Conservation (phyloP, 1,284 basidiomycete genomes). For the Apiotrichum domesticum region DNA sequence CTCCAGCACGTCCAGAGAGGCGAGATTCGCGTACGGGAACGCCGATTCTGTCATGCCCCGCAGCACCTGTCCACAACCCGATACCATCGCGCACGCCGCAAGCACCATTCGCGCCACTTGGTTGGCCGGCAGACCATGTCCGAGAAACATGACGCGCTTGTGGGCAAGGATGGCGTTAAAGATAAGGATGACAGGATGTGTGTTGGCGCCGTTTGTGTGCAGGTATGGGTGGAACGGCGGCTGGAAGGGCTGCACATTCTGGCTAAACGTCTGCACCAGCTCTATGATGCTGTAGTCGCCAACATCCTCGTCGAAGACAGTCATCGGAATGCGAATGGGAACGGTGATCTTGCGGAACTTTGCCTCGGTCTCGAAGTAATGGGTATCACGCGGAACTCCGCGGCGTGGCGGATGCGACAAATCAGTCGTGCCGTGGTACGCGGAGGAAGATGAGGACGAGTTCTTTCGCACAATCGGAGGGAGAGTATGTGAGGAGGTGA, state of each 20-base stretch:
- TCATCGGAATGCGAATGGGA: slow-evolving; percentile 79
- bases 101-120: slow-evolving; percentile 85
- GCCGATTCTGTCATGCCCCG: slow-evolving; percentile 79
- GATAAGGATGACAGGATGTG: slow-evolving; percentile 86
- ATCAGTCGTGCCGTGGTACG: slow-evolving; percentile 8
- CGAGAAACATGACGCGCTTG: slow-evolving; percentile 90
- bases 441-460: slow-evolving; percentile 6
- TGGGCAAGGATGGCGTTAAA: slow-evolving; percentile 92
- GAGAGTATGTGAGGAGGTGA: neutral
- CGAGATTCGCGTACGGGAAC: slow-evolving; percentile 89
- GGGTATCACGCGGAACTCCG: slow-evolving; percentile 70
- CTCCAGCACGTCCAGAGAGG: slow-evolving; percentile 82
- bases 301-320: slow-evolving; percentile 85
- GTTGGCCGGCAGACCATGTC: slow-evolving; percentile 75
- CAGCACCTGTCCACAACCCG: slow-evolving; percentile 77
- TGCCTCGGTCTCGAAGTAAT: slow-evolving; percentile 81
- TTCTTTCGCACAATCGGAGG: slow-evolving; percentile 11
- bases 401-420: slow-evolving; percentile 4
- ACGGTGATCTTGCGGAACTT: slow-evolving; percentile 68
- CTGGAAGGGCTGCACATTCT: slow-evolving; percentile 55
- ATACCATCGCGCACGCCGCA: slow-evolving; percentile 84
- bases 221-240: slow-evolving; percentile 84
- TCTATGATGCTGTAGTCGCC: slow-evolving; percentile 95
- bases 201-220: slow-evolving; percentile 82
- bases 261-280: slow-evolving; percentile 80